These are phyloP conservation scores for Angophora floribunda DNA, from an alignment of 345 rosid species.

Conservation along the genomic window DNA sequence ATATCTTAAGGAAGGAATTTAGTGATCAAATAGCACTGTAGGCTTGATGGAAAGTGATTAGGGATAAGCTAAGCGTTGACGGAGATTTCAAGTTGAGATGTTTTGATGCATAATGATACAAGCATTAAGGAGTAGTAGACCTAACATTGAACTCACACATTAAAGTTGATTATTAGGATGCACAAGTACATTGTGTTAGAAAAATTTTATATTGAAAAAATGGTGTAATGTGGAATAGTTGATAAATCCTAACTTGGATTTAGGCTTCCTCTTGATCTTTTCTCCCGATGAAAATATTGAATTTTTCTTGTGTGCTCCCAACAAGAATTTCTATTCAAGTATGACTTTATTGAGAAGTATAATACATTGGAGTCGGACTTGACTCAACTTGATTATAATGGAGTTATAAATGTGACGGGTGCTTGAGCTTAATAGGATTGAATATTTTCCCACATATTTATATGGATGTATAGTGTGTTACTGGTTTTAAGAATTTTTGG, in stretches of 20 bases:
- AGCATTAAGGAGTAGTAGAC: not conserved
- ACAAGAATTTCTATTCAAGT: not conserved
- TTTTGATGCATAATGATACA: not conserved
- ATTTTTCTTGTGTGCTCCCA: not conserved
- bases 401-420: not conserved
- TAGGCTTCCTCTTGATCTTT: not conserved
- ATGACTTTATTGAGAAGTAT: not conserved
- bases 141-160: not conserved
- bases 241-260: not conserved
- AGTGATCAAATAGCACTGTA: not conserved
- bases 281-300: not conserved
- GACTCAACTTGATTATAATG: not conserved
- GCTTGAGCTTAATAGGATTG: not conserved
- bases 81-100: not conserved
- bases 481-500: too few relatives aligned
- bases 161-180: not conserved
- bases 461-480: not conserved
- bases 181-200: not conserved
- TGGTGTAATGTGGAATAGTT: too few relatives aligned
- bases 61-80: not conserved
- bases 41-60: not conserved
- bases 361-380: not conserved
- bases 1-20: not conserved
- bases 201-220: accelerated
- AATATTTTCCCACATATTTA: not conserved